Evolutionary conservation across 371 early-diverging fungal genomes (phyloP).

Genomic region (Mucor circinelloides): DNA sequence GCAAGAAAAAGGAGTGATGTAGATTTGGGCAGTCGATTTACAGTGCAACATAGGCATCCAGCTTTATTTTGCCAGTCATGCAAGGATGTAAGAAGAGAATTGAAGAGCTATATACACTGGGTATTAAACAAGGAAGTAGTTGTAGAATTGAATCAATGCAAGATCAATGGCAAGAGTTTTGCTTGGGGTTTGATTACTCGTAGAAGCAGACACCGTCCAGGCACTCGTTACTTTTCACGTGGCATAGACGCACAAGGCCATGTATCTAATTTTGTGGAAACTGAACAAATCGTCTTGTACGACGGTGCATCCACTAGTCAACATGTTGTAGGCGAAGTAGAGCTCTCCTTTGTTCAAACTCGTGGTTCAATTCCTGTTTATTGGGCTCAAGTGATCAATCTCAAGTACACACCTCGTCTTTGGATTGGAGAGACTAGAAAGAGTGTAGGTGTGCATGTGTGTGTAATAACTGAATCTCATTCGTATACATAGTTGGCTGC

Average conservation of each 20-base stretch:
- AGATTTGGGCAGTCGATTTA: too few species aligned
- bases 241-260: slow-evolving; percentile 95
- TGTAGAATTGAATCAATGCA: slow-evolving; percentile 50
- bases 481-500: slow-evolving; percentile 25
- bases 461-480: too few species aligned
- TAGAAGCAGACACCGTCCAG: slow-evolving; percentile 77
- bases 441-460: slow-evolving; percentile 54
- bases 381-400: slow-evolving; percentile 94
- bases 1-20: background rate
- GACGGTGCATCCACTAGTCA: slow-evolving; percentile 34
- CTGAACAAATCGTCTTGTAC: slow-evolving; percentile 89
- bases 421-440: slow-evolving; percentile 68
- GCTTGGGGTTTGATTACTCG: slow-evolving; percentile 83
- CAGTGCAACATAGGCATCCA: slow-evolving; percentile 52
- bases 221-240: slow-evolving; percentile 92
- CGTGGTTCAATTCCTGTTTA: slow-evolving; percentile 98
- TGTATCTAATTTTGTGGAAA: slow-evolving; percentile 98
- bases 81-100: slow-evolving; percentile 79
- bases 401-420: slow-evolving; percentile 91
- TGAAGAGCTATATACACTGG: background rate
- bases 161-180: slow-evolving; percentile 66
- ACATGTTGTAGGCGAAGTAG: slow-evolving; percentile 32
- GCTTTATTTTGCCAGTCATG: slow-evolving; percentile 88
- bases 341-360: slow-evolving; percentile 86
- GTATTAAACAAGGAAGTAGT: slow-evolving; percentile 34